Evolutionary conservation across 345 rosid species (phyloP), one percentile per base, ranked within the genome.

Genomic region (Euphorbia tirucalli): DNA sequence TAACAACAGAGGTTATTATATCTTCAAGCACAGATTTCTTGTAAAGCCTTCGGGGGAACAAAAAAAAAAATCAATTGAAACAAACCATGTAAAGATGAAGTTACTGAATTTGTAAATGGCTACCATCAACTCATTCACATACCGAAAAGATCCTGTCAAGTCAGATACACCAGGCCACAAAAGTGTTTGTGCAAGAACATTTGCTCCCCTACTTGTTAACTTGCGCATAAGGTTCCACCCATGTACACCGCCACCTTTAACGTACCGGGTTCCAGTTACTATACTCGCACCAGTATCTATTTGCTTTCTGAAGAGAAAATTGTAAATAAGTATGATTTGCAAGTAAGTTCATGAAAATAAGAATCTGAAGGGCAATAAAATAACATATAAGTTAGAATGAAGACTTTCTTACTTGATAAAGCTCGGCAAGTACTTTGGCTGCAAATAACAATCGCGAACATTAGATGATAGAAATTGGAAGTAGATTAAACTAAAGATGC

Each of bases 181-280:
- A 66, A 95, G 82, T 64, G 99, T 95, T 25, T 95, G 97, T 21
- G 98, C 99, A 59, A 95, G 94, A 70, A 93, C 98, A 69, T 95
- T 95, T 73, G 99, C 99, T 76, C 99, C 98, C 77, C 98, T 87
- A 65, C 99, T 95, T 24, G 99, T 93, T 78, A 95, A 87, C 77
- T 95, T 95, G 74, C 98, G 90, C 96, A 93, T 88, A 65, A 95
- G 93, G 80, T 88, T 93, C 99, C 99, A 95, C 56, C 99, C 96
- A 70, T 93, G 96, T 30, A 95, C 96, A 52, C 97, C 97, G 31
- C 98, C 99, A 19, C 88, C 96, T 78, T 80, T 86, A 71, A 89
- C 89, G 66, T 95, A 95, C 16, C 98, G 84, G 71, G 99, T 95
- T 65, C 99, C 98, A 0, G 96, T 95, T 41, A 95, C 96, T 74